A percentile compares a stretch with the other conserved stretches of the same genome.
Conservation (phyloP, 805 yeast species). For the Zygosaccharomyces rouxii region DNA sequence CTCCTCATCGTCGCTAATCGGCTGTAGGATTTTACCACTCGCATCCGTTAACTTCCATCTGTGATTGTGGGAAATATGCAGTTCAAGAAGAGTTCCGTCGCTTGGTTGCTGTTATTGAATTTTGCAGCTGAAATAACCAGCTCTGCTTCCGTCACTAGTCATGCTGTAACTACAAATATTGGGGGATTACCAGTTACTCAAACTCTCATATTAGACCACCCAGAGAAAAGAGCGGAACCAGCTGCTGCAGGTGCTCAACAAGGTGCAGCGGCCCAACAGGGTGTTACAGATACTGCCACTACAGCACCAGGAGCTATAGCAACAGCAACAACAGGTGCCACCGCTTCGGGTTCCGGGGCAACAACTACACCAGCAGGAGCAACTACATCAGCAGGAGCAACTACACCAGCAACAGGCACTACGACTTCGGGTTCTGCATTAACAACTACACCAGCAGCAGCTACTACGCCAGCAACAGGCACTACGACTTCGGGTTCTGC, state of each 20-base stretch:
- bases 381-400: constrained; percentile 33
- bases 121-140: constrained; percentile 15
- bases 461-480: constrained; percentile 13
- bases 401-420: constrained; percentile 33
- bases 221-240: constrained; percentile 13
- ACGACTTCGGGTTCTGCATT: constrained; percentile 16
- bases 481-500: constrained; percentile 15
- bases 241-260: constrained; percentile 22
- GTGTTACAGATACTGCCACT: constrained; percentile 21
- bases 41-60: not conserved
- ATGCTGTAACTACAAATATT: constrained; percentile 34
- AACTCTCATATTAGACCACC: constrained; percentile 25
- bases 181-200: constrained; percentile 32
- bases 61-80: not conserved
- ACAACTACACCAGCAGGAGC: too few relatives aligned
- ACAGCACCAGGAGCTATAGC: constrained; percentile 23
- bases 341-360: constrained; percentile 13
- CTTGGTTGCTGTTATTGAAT: constrained; percentile 9
- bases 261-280: constrained; percentile 25
- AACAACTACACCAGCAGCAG: constrained; percentile 25
- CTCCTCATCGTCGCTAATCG: not conserved
- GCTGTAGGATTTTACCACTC: not conserved
- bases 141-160: constrained; percentile 20
- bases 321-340: constrained; percentile 19
- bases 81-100: constrained; percentile 9